These are phyloP conservation scores for Abelmoschus esculentus DNA, from an alignment of 345 rosid genomes.

Conservation along the genomic window DNA sequence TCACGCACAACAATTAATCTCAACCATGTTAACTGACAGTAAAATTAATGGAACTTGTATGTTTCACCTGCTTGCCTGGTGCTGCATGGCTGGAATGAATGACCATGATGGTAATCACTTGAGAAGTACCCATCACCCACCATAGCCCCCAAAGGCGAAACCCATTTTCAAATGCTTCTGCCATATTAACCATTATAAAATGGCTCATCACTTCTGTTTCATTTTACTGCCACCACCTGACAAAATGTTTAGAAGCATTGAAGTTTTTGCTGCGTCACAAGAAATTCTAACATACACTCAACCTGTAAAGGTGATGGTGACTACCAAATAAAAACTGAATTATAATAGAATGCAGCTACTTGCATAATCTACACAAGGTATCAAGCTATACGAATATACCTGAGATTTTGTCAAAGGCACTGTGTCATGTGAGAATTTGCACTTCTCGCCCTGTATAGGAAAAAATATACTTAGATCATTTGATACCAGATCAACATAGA, in stretches of 20 bases:
- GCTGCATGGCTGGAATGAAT: not conserved
- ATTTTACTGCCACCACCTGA: conserved; percentile 30
- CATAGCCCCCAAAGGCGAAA: not conserved
- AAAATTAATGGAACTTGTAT: not conserved
- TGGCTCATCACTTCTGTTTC: conserved; percentile 11
- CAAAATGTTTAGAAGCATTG: conserved; percentile 52
- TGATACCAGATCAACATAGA: not conserved
- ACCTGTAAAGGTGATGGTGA: not conserved
- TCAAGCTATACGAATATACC: conserved; percentile 27
- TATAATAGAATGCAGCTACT: not conserved
- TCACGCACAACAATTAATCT: not conserved
- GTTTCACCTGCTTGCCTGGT: not conserved
- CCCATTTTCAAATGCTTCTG: not conserved
- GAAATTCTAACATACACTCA: not conserved
- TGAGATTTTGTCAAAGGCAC: conserved; percentile 72
- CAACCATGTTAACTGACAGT: not conserved
- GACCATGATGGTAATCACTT: not conserved
- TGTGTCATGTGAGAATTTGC: conserved; percentile 84
- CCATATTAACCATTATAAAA: not conserved
- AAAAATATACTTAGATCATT: conserved; percentile 1
- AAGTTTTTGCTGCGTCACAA: conserved; percentile 26
- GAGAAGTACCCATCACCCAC: not conserved
- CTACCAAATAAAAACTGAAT: not conserved
- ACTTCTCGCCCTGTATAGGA: conserved; percentile 57
- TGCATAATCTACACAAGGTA: not conserved